phyloP scores from a whole-genome alignment of 352 stramenopile genomes.

The Pythium monospermum region DNA sequence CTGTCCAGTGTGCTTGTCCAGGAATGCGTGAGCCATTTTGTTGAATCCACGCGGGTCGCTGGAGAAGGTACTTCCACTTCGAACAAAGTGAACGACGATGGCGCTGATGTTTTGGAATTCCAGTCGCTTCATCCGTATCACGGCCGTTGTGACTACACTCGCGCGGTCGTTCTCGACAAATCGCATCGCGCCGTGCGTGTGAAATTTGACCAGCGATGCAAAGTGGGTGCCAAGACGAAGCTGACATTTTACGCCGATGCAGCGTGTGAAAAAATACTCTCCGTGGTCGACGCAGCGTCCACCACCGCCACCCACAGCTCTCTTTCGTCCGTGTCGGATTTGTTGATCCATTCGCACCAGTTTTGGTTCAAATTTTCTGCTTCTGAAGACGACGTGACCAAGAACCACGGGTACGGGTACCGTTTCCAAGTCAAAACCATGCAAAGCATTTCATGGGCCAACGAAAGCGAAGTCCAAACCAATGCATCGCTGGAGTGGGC shows the following conservation, averaged over 20 bases:
- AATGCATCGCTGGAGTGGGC: constrained; percentile 81
- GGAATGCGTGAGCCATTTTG: constrained; percentile 83
- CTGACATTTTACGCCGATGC: constrained; percentile 68
- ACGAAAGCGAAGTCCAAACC: constrained; percentile 69
- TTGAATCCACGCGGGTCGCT: constrained; percentile 72
- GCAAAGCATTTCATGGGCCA: constrained; percentile 74
- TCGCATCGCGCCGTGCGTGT: constrained; percentile 62
- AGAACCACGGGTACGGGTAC: constrained; percentile 73
- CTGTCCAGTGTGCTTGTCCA: constrained; percentile 75
- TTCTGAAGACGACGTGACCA: constrained; percentile 52
- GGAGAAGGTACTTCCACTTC: constrained; percentile 32
- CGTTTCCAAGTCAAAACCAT: constrained; percentile 80
- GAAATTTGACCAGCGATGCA: constrained; percentile 78
- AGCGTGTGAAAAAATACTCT: constrained; percentile 55
- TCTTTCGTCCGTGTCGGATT: constrained; percentile 27
- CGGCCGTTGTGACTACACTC: constrained; percentile 72
- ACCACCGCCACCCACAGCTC: constrained; percentile 27
- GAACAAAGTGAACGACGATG: not conserved
- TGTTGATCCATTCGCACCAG: constrained; percentile 65
- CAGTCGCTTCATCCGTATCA: constrained; percentile 86
- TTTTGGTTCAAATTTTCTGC: constrained; percentile 83
- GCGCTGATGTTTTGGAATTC: constrained; percentile 43
- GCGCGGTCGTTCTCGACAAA: constrained; percentile 43
- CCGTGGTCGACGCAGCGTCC: constrained; percentile 39
- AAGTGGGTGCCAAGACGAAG: constrained; percentile 61